Evolutionary conservation across 1,284 basidiomycete genomes (phyloP).

Genomic region (Fomitiporia mediterranea): DNA sequence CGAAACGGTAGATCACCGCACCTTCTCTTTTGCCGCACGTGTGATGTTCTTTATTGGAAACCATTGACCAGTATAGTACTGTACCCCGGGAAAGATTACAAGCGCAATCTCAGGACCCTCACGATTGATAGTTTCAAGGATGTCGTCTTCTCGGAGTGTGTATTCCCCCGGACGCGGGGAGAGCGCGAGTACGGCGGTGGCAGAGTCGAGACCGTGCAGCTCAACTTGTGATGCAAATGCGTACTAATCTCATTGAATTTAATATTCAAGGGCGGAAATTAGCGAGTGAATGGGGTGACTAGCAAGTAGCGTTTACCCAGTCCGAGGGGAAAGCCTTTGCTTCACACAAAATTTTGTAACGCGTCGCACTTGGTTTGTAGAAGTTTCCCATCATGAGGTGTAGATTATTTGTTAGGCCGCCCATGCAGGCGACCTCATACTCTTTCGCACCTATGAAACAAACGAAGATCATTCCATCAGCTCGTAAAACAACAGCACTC

Average conservation of each 20-base stretch:
- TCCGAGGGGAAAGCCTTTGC: conserved; percentile 94
- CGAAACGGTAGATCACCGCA: conserved; percentile 28
- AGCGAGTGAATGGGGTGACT: not conserved
- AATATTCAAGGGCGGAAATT: not conserved
- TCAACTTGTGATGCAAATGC: conserved; percentile 87
- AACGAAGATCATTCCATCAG: conserved; percentile 13
- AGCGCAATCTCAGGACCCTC: conserved; percentile 78
- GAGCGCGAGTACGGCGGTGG: conserved; percentile 74
- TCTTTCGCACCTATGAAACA: conserved; percentile 69
- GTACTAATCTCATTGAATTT: conserved; percentile 55
- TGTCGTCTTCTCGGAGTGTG: conserved; percentile 87
- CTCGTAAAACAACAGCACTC: conserved; percentile 7
- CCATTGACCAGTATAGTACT: conserved; percentile 97
- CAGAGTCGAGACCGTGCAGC: conserved; percentile 77
- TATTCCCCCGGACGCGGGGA: conserved; percentile 80
- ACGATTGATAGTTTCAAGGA: conserved; percentile 69
- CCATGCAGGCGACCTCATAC: conserved; percentile 91
- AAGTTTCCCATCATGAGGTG: conserved; percentile 94
- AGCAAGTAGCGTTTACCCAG: conserved; percentile 51
- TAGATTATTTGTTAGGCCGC: conserved; percentile 90
- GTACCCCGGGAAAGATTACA: conserved; percentile 86
- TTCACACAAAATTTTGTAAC: conserved; percentile 96
- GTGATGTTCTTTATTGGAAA: conserved; percentile 88
- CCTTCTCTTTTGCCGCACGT: conserved; percentile 76
- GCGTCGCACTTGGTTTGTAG: conserved; percentile 79